phyloP scores from a whole-genome alignment of 768 basidiomycete genomes.

The Lactifluus pinguis region DNA sequence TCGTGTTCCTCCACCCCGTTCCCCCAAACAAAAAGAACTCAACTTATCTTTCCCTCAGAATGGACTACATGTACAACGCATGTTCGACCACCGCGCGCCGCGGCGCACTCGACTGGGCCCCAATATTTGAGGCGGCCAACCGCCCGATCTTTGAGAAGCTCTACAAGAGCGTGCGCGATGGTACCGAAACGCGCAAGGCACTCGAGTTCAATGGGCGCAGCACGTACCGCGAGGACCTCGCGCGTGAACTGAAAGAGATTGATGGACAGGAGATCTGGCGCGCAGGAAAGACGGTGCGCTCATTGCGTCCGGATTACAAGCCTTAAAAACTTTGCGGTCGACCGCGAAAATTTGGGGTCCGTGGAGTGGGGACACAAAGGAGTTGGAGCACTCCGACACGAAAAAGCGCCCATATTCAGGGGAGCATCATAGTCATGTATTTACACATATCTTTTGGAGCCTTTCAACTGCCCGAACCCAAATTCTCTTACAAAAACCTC shows the following conservation, averaged over 20 bases:
- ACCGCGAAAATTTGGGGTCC: too few species aligned
- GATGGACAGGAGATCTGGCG: constrained; percentile 99
- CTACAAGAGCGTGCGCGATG: constrained; percentile 90
- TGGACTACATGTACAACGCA: constrained; percentile 99
- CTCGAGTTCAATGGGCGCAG: constrained; percentile 90
- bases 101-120: constrained; percentile 98
- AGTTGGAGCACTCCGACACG: not conserved
- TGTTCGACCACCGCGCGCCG: constrained; percentile 99
- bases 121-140: constrained; percentile 92
- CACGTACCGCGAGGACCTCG: constrained; percentile 90
- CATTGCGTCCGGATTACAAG: constrained; percentile 80
- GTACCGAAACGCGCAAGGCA: constrained; percentile 94
- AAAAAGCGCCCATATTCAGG: constrained; percentile 1
- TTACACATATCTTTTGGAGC: not conserved
- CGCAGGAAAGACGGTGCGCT: constrained; percentile 90
- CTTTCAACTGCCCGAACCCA: not conserved
- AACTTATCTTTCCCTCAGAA: constrained; percentile 35
- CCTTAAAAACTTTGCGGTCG: constrained; percentile 28
- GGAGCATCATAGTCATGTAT: not conserved
- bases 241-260: constrained; percentile 87
- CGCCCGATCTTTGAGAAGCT: constrained; percentile 89
- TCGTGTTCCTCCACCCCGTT: constrained; percentile 1
- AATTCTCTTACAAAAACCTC: not conserved
- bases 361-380: not conserved
- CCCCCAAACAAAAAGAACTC: not conserved